These are phyloP conservation scores for Mrakia frigida DNA, from an alignment of 768 basidiomycete genomes.

Conservation along the genomic window DNA sequence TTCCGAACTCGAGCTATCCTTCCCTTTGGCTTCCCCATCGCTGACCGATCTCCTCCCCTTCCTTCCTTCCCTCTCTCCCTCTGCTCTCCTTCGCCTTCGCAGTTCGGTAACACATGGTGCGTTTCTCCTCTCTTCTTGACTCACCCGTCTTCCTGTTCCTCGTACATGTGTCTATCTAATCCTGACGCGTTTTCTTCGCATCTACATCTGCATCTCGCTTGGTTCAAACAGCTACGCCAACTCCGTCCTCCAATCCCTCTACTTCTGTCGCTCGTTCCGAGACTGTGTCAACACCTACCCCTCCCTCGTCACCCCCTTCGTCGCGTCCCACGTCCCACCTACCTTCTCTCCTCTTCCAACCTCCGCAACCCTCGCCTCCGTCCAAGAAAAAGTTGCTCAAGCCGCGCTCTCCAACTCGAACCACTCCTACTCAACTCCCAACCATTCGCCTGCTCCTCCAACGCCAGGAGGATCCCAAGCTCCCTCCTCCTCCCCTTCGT, in stretches of 20 bases:
- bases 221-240: constrained; percentile 74
- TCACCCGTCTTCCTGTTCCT: too few relatives aligned
- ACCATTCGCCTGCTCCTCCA: constrained; percentile 28
- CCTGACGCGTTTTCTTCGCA: not conserved
- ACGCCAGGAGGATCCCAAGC: not conserved
- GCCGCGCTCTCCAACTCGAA: not conserved
- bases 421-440: not conserved
- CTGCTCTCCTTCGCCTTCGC: not conserved
- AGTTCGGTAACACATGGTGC: constrained; percentile 97
- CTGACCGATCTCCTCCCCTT: constrained; percentile 12
- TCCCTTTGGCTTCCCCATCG: not conserved
- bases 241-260: constrained; percentile 94
- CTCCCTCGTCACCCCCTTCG: constrained; percentile 50
- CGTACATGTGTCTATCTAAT: not conserved
- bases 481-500: constrained; percentile 12
- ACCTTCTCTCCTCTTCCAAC: constrained; percentile 7
- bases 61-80: not conserved
- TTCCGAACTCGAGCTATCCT: not conserved
- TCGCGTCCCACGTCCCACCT: not conserved
- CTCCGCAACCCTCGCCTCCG: not conserved
- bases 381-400: constrained; percentile 12
- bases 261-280: constrained; percentile 89
- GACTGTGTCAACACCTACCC: constrained; percentile 63
- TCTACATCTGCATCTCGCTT: not conserved
- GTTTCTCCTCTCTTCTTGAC: constrained; percentile 35